Evolutionary conservation across 129 eudicot genomes (phyloP).

Genomic region (Escallonia herrerae): DNA sequence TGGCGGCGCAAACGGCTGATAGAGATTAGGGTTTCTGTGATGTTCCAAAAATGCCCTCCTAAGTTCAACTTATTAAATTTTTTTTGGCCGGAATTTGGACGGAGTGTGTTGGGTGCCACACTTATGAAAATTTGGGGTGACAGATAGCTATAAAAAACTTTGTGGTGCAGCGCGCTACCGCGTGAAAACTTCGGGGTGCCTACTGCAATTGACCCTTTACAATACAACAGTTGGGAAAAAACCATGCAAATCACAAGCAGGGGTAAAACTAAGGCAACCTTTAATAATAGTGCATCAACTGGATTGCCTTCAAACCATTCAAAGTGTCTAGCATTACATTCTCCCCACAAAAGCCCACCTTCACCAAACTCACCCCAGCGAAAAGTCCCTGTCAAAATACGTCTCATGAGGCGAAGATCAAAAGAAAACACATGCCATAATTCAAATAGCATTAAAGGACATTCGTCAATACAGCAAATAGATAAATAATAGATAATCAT

Average conservation of each 20-base stretch:
- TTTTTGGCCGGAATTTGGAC: no score
- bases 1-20: no score
- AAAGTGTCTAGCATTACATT: conserved; percentile 69
- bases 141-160: no score
- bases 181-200: no score
- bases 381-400: conserved; percentile 59
- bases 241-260: neutral
- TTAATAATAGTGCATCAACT: conserved; percentile 43
- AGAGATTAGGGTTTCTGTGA: no score
- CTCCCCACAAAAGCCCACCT: conserved; percentile 98
- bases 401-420: conserved; percentile 4
- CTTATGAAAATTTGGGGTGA: no score
- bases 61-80: no score
- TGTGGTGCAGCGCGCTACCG: no score
- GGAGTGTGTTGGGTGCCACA: no score
- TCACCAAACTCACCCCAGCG: conserved; percentile 98
- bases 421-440: neutral
- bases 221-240: neutral
- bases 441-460: neutral
- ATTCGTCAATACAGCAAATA: neutral
- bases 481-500: neutral
- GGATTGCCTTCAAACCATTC: conserved; percentile 90
- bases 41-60: no score
- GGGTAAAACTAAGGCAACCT: conserved; percentile 54
- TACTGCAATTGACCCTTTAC: no score